Evolutionary conservation across 2,329 filamentous ascomycete genomes (phyloP), one percentile per base, ranked within the genome.

Genomic region (Fusarium torreyae): DNA sequence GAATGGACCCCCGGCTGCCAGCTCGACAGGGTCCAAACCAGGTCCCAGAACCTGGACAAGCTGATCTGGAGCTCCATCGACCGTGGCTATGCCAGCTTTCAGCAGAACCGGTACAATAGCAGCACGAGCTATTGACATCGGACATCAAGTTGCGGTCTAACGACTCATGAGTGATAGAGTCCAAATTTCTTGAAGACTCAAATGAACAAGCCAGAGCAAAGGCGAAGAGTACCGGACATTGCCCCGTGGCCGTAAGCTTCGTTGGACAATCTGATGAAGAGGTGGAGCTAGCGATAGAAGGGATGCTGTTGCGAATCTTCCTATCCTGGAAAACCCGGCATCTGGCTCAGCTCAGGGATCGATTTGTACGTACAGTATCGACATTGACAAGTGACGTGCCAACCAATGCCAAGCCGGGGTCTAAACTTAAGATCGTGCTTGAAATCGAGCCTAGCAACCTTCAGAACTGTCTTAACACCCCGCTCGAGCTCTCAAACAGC

Each of bases 21-120:
- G 72, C 73, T 75, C 58, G 65, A 75, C 71, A 74, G 71, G 72
- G 72, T 68, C 64, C 62, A 53, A 48, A 58, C 38, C 53, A 69
- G 52, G 70, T 69, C 69, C 58, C 58, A 17, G 56, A 68, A 64
- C 71, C 73, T 62, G 65, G 72, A 52, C 64, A 48, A 75, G 73
- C 73, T 74, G 72, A 74, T 57, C 26, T 64, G 48, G 43, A 66
- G 58, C 67, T 53, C 54, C 43, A 54, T 53, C 49, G 40, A 20
- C 31, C 53, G 69, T 70, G 69, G 70, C 72, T 74, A 68, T 74
- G 70, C 57, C 48, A 42, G 59, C 55, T 65, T 26, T 14, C 17
- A 26, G 15, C 18, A 18, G 36, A 28, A 45, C 24, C 15, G 28
- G 55, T 46, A 49, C 34, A 14, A 26, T 18, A 15, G 28, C 24